Evolutionary conservation across 495 filamentous ascomycete genomes (phyloP).

Genomic region (Wilcoxina mikolae): DNA sequence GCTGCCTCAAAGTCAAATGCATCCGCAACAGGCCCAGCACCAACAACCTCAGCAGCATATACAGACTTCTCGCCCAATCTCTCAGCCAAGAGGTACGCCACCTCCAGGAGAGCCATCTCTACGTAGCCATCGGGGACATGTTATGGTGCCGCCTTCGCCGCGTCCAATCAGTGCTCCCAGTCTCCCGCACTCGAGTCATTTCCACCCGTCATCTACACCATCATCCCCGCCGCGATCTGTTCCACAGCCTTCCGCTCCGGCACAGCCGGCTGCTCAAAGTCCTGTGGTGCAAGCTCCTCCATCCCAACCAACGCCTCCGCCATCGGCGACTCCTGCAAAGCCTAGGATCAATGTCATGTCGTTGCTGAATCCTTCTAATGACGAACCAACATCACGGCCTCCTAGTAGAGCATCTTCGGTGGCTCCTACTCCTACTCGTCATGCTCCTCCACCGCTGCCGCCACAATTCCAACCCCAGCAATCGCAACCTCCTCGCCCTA

Average conservation of each 20-base stretch:
- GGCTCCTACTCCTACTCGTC: not conserved
- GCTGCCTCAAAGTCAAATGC: conserved; percentile 5
- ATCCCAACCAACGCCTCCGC: conserved; percentile 3
- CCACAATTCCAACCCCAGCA: conserved; percentile 6
- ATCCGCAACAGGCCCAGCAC: conserved; percentile 8
- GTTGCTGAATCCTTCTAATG: conserved; percentile 22
- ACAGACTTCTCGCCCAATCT: conserved; percentile 6
- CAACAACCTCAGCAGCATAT: conserved; percentile 3
- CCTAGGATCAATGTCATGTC: conserved; percentile 21
- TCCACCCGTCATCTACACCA: conserved; percentile 12
- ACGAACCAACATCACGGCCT: conserved; percentile 18
- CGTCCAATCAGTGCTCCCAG: conserved; percentile 13
- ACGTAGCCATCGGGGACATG: conserved; percentile 9
- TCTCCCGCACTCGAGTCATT: conserved; percentile 8
- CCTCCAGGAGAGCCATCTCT: conserved; percentile 6
- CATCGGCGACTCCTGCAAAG: conserved; percentile 12
- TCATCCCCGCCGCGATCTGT: conserved; percentile 8
- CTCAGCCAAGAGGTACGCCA: conserved; percentile 11
- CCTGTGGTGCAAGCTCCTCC: conserved; percentile 14
- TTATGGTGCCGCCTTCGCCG: conserved; percentile 11
- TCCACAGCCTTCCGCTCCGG: conserved; percentile 5
- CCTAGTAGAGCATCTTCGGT: conserved; percentile 16
- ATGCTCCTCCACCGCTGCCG: conserved; percentile 1
- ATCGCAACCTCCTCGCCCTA: not conserved
- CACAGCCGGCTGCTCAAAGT: conserved; percentile 7